Percentiles rank a stretch among this genome's conserved stretches.
These are phyloP conservation scores for Seiridium unicorne DNA, from an alignment of 2,329 filamentous ascomycete species.

Conservation along the genomic window DNA sequence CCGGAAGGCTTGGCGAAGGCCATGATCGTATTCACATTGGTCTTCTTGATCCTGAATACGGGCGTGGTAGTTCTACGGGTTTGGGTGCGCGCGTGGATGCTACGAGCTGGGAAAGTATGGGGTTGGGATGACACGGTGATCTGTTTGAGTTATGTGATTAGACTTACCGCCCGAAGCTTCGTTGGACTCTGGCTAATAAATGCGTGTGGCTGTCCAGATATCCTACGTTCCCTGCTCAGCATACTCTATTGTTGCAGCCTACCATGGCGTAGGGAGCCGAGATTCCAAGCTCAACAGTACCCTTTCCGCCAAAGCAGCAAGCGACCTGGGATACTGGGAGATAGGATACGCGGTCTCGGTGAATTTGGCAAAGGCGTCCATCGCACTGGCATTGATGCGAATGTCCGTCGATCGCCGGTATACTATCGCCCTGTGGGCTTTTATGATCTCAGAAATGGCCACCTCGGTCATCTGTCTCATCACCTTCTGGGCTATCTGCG, in stretches of 20 bases:
- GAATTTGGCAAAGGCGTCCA: slow-evolving; percentile 6
- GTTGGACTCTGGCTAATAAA: neutral
- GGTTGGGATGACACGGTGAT: slow-evolving; percentile 7
- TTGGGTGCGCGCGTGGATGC: slow-evolving; percentile 7
- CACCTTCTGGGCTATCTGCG: neutral
- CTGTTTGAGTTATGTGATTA: neutral
- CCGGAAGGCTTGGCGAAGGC: neutral
- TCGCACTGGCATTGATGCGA: slow-evolving; percentile 6
- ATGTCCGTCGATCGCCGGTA: slow-evolving; percentile 6
- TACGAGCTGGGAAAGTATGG: slow-evolving; percentile 1
- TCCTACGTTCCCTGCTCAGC: neutral
- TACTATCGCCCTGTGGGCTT: neutral
- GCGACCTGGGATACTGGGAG: slow-evolving; percentile 2
- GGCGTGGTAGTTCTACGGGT: neutral
- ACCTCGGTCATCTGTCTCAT: neutral
- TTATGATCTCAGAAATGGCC: neutral
- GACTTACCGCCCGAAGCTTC: neutral
- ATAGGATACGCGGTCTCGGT: slow-evolving; percentile 3
- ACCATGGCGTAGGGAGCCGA: slow-evolving; percentile 2
- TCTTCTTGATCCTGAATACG: neutral
- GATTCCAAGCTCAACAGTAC: neutral
- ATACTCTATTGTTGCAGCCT: neutral
- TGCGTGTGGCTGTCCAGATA: neutral
- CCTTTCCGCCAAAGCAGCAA: neutral
- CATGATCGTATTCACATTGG: neutral